Evolutionary conservation across 2,329 filamentous ascomycete species (phyloP).

Genomic region (Davidsoniella eucalypti): DNA sequence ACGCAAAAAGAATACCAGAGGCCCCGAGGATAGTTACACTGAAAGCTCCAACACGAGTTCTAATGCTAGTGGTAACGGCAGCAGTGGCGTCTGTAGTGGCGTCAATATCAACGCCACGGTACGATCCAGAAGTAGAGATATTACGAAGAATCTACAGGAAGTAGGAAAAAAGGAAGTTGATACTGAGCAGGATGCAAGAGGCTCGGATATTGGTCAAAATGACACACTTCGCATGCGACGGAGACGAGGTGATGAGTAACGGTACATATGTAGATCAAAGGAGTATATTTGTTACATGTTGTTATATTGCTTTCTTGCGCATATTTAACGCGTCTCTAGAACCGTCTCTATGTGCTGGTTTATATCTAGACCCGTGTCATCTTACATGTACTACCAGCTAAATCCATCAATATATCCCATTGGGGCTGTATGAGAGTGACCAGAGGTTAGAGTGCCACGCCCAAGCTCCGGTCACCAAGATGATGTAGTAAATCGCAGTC

Average conservation of each 20-base stretch:
- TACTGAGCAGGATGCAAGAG: conserved; percentile 31
- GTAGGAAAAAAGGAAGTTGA: conserved; percentile 23
- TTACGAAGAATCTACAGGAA: conserved; percentile 5
- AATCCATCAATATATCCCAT: conserved; percentile 5
- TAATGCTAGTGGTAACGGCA: conserved; percentile 23
- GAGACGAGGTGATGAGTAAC: conserved; percentile 20
- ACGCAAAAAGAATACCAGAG: conserved; percentile 65
- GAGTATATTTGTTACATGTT: neutral
- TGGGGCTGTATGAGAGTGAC: conserved; percentile 44
- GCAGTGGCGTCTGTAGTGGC: conserved; percentile 23
- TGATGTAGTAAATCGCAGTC: conserved; percentile 63
- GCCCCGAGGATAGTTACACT: conserved; percentile 41
- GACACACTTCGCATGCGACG: conserved; percentile 24
- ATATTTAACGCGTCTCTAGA: too few relatives aligned
- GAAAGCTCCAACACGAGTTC: conserved; percentile 28
- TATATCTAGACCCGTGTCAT: neutral
- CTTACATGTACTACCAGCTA: neutral
- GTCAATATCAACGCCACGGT: conserved; percentile 14
- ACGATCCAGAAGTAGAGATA: neutral
- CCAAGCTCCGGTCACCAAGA: conserved; percentile 55
- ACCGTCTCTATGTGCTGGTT: neutral
- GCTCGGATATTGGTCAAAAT: conserved; percentile 8
- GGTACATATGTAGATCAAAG: neutral
- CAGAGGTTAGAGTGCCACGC: conserved; percentile 59
- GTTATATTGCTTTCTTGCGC: too few relatives aligned